These are phyloP conservation scores for Blastobotrys muscicola DNA, from an alignment of 805 yeast species.

Conservation along the genomic window DNA sequence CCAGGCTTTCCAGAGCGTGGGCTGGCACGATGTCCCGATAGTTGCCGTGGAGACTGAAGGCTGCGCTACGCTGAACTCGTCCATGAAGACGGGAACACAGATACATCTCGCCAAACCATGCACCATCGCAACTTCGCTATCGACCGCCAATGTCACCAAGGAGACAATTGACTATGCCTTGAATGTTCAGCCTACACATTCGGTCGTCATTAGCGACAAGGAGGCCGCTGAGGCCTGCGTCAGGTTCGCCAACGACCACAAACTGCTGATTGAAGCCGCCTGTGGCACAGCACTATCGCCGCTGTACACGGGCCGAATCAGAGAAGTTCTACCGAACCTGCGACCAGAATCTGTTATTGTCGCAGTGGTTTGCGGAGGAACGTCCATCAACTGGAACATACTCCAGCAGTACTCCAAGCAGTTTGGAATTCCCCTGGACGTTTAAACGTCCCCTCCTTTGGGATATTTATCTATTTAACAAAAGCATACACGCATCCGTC, in stretches of 20 bases:
- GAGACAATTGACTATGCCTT: slow-evolving; percentile 40
- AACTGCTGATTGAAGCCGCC: slow-evolving; percentile 55
- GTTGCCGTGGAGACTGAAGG: slow-evolving; percentile 51
- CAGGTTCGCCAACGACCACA: slow-evolving; percentile 41
- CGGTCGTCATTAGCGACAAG: slow-evolving; percentile 41
- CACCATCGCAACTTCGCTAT: slow-evolving; percentile 56
- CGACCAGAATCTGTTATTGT: slow-evolving; percentile 37
- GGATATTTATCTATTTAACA: too few species aligned
- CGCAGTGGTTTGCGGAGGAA: slow-evolving; percentile 53
- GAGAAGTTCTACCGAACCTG: slow-evolving; percentile 18
- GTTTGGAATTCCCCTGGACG: slow-evolving; percentile 1
- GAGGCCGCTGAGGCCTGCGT: slow-evolving; percentile 49
- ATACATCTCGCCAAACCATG: slow-evolving; percentile 35
- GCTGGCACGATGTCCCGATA: slow-evolving; percentile 30
- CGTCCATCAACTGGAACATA: slow-evolving; percentile 23
- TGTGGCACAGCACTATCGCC: slow-evolving; percentile 62
- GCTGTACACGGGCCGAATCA: slow-evolving; percentile 19
- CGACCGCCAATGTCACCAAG: slow-evolving; percentile 48
- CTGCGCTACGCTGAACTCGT: slow-evolving; percentile 47
- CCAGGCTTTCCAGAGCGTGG: slow-evolving; percentile 60
- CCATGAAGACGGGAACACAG: slow-evolving; percentile 38
- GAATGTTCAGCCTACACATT: slow-evolving; percentile 31
- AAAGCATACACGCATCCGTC: too few species aligned
- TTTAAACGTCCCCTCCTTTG: too few species aligned
- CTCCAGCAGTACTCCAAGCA: slow-evolving; percentile 17